These are phyloP conservation scores for Aspergillus ellipticus DNA, from an alignment of 495 filamentous ascomycete species.

Conservation along the genomic window DNA sequence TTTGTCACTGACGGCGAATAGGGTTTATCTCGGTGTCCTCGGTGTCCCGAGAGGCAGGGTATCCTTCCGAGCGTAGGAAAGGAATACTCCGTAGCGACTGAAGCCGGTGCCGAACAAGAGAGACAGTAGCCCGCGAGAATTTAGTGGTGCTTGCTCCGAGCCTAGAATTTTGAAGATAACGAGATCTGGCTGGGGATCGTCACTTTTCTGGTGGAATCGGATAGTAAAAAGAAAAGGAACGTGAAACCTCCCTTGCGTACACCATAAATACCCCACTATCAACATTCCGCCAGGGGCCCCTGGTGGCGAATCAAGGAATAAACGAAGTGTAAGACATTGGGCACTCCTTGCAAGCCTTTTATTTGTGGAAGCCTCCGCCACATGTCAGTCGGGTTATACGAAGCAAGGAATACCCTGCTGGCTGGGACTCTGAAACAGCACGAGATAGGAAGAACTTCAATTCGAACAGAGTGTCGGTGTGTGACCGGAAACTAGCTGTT, in stretches of 20 bases:
- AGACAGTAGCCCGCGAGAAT: not conserved
- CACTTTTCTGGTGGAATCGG: not conserved
- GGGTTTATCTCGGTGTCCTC: too few relatives aligned
- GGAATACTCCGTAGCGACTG: not conserved
- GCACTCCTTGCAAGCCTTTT: not conserved
- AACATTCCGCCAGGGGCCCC: not conserved
- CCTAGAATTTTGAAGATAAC: not conserved
- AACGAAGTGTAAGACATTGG: not conserved
- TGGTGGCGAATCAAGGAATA: not conserved
- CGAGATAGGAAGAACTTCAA: not conserved
- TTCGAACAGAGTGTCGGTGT: constrained; percentile 2
- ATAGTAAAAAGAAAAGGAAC: not conserved
- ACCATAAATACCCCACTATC: not conserved
- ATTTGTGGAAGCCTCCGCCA: not conserved
- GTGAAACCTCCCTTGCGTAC: too few relatives aligned
- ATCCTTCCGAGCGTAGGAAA: not conserved
- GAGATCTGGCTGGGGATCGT: not conserved
- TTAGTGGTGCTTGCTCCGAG: not conserved
- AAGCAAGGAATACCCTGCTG: not conserved
- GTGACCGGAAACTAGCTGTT: constrained; percentile 8
- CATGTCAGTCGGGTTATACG: not conserved
- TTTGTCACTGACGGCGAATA: not conserved
- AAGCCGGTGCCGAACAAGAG: not conserved
- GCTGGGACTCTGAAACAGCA: not conserved
- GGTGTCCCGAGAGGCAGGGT: not conserved